Percentiles rank a stretch among this genome's conserved stretches.
Conservation (phyloP, 805 yeast species). For the Candida coquimbonensis region DNA sequence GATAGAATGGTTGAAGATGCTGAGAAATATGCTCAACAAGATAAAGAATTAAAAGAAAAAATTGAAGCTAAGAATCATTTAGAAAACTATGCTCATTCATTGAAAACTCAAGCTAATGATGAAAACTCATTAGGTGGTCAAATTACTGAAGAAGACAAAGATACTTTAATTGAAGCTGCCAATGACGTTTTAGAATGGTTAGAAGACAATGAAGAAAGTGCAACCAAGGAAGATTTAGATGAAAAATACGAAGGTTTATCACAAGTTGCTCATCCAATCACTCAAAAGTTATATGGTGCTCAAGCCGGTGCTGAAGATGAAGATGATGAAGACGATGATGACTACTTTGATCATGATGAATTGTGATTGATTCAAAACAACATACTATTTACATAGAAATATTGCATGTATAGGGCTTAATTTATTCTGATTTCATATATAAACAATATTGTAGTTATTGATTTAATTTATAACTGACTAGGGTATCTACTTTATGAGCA, state of each 20-base stretch:
- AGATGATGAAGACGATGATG: slow-evolving; percentile 46
- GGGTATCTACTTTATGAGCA: slow-evolving; percentile 63
- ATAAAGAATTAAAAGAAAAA: slow-evolving; percentile 73
- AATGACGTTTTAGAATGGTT: slow-evolving; percentile 83
- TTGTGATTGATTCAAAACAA: slow-evolving; percentile 27
- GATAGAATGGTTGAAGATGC: slow-evolving; percentile 98
- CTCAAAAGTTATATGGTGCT: slow-evolving; percentile 73
- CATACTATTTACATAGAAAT: background rate
- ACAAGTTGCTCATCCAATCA: slow-evolving; percentile 84
- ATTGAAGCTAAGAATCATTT: slow-evolving; percentile 82
- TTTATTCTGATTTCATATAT: background rate
- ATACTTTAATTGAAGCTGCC: slow-evolving; percentile 78
- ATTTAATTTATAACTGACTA: slow-evolving; percentile 40
- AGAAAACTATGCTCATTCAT: slow-evolving; percentile 81
- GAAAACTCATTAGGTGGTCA: slow-evolving; percentile 65
- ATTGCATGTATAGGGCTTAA: background rate
- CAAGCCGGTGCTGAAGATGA: slow-evolving; percentile 42
- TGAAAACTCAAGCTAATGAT: slow-evolving; percentile 59
- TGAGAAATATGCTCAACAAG: slow-evolving; percentile 90
- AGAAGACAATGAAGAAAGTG: slow-evolving; percentile 80
- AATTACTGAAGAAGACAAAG: slow-evolving; percentile 86
- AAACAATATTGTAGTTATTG: background rate
- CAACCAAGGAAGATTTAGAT: slow-evolving; percentile 87
- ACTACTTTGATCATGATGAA: slow-evolving; percentile 66
- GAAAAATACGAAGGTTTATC: slow-evolving; percentile 83